Base-by-base conservation (phyloP, 2,329 filamentous ascomycete genomes). In the Fusarium sp. region DNA sequence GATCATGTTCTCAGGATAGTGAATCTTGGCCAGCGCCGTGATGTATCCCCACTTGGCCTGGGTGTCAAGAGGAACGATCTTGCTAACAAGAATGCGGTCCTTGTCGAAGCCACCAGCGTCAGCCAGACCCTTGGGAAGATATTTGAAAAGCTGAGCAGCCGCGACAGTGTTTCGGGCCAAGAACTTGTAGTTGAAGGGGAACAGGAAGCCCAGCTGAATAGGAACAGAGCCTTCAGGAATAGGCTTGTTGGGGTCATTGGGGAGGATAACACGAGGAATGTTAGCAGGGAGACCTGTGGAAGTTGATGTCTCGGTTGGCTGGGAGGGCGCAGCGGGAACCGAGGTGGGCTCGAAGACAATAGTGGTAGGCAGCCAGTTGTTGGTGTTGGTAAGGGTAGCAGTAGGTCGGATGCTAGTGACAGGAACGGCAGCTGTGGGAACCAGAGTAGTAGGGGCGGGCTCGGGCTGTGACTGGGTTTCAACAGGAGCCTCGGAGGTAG, bases 171-270 rank as follows among this genome's bases (percentile, higher is more conserved):
- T 88, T 21, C 82, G 83, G 13, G 91, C 89, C 27, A 98, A 91
- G 75, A 96, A 97, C 11, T 86, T 81, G 78, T 96, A 99, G 81
- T 96, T 95, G 71, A 97, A 85, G 2, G 87, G 86, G 74, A 89
- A 91, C 51, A 88, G 82, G 85, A 98, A 97, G 33, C 92, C 96
- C 66, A 98, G 85, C 76, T 97, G 93, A 70, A 97, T 90, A 71
- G 92, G 80, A 6, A 87, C 88, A 1, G 87, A 88, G 70, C 92
- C 91, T 5, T 83, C 79, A 0, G 92, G 91, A 18, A 83, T 77
- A 6, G 80, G 61, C 11, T 76, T 70, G 20, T 84, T 82, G 47
- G 86, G 83, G 56, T 86, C 84, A 39, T 88, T 86, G 11, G 93
- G 93, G 27, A 89, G 87, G 68, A 97, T 94, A 41, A 92, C 86